Percentiles rank a stretch among this genome's conserved stretches.
Conservation (phyloP, 2,329 filamentous ascomycete species). For the Diaporthe sp. region DNA sequence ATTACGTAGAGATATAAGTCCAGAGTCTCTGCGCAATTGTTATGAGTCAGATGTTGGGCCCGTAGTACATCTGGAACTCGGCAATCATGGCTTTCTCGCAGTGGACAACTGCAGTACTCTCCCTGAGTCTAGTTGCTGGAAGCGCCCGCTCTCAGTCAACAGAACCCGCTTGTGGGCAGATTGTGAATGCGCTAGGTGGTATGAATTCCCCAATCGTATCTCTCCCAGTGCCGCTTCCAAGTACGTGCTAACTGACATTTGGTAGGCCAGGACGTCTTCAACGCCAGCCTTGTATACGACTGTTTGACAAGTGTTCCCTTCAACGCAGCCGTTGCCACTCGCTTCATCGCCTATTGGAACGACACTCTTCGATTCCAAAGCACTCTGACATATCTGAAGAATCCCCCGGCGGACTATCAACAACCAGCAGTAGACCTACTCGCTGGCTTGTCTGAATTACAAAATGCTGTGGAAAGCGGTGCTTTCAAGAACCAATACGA, state of each 20-base stretch:
- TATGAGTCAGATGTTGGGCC: too few relatives aligned
- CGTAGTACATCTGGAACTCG: neutral
- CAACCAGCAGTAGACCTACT: conserved; percentile 54
- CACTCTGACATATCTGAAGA: neutral
- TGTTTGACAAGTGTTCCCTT: conserved; percentile 11
- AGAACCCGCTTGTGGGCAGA: conserved; percentile 6
- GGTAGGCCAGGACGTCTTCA: conserved; percentile 1
- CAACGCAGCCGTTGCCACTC: neutral
- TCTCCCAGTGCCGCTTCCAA: too few relatives aligned
- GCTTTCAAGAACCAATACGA: conserved; percentile 53
- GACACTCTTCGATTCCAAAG: conserved; percentile 13
- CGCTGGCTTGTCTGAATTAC: conserved; percentile 48
- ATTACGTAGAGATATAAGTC: neutral
- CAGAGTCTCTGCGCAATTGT: neutral
- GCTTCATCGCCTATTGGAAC: conserved; percentile 8
- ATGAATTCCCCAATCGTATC: neutral
- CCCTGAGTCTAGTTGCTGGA: neutral
- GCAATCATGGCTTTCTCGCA: conserved; percentile 6
- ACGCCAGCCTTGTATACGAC: conserved; percentile 1
- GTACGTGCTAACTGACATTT: neutral
- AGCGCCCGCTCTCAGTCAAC: neutral
- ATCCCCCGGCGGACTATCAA: conserved; percentile 1
- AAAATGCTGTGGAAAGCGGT: conserved; percentile 49
- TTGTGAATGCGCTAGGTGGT: conserved; percentile 10
- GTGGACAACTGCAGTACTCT: neutral